Evolutionary conservation across 139 green algal species (phyloP).

Genomic region (Tetraselmis striata): DNA sequence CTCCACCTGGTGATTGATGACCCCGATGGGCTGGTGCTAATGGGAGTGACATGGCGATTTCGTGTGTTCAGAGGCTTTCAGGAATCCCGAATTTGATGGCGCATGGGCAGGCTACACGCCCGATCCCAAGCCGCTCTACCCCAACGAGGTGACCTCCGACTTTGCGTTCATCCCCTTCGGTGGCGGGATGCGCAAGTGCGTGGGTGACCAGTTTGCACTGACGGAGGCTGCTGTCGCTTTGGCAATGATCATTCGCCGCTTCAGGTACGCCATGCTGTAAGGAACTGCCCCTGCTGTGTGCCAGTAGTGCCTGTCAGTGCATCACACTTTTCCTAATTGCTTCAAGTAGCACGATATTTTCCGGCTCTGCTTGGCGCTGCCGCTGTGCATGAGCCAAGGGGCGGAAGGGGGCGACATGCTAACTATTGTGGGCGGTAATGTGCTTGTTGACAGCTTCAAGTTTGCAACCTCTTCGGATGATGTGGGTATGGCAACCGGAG

Average conservation of each 20-base stretch:
- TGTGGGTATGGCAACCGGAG: conserved; percentile 86
- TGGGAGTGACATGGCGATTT: too few species aligned
- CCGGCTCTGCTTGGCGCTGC: too few species aligned
- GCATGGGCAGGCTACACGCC: conserved; percentile 66
- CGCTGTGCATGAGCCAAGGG: too few species aligned
- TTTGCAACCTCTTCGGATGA: conserved; percentile 28
- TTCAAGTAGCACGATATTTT: too few species aligned
- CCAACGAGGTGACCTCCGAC: conserved; percentile 90
- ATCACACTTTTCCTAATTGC: too few species aligned
- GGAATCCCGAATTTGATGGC: conserved; percentile 43
- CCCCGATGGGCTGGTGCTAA: too few species aligned
- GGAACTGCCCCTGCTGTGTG: too few species aligned
- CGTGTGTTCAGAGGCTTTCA: conserved; percentile 19
- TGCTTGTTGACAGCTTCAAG: conserved; percentile 27
- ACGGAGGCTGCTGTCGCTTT: conserved; percentile 75
- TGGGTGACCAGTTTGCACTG: conserved; percentile 97
- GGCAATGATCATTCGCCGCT: conserved; percentile 80
- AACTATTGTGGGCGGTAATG: too few species aligned
- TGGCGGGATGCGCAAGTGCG: conserved; percentile 89
- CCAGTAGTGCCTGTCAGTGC: too few species aligned
- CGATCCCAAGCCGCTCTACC: conserved; percentile 68
- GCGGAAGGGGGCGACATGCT: too few species aligned
- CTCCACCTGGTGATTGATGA: too few species aligned
- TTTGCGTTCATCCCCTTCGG: conserved; percentile 98
- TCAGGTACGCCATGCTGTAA: conserved; percentile 49